phyloP scores from a whole-genome alignment of 441 rosid genomes.

The Jatropha multifida region DNA sequence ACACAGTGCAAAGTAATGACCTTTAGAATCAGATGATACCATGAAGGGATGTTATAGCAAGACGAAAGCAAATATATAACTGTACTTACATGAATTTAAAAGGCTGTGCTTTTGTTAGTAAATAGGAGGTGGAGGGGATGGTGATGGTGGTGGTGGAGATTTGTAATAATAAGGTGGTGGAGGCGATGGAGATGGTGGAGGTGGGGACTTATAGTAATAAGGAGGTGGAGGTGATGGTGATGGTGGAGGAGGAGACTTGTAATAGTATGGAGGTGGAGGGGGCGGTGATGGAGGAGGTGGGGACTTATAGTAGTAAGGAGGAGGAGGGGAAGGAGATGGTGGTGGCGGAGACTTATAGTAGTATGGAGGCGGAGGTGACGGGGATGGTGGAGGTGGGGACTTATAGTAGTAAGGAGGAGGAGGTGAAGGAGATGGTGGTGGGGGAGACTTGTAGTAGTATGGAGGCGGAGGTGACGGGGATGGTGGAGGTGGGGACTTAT shows the following conservation, averaged over 20 bases:
- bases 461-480: conserved; percentile 5
- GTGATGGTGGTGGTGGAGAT: neutral
- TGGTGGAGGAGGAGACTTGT: conserved; percentile 11
- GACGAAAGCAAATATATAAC: too few species aligned
- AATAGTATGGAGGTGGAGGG: neutral
- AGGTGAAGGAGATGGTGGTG: neutral
- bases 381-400: conserved; percentile 5
- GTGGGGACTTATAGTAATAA: neutral
- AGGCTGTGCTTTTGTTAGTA: neutral
- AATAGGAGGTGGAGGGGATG: too few species aligned
- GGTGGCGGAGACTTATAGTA: conserved; percentile 10
- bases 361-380: neutral
- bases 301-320: conserved; percentile 1
- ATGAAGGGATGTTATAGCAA: too few species aligned
- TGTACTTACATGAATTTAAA: neutral
- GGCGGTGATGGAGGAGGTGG: neutral
- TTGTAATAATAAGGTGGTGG: neutral
- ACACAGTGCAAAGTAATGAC: neutral
- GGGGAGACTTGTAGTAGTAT: conserved; percentile 1
- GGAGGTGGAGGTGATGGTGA: conserved; percentile 10
- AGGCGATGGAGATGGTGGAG: neutral
- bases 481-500: conserved; percentile 10
- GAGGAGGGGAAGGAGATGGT: conserved; percentile 11
- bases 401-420: conserved; percentile 11
- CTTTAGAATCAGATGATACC: too few species aligned